phyloP scores from a whole-genome alignment of 2,329 filamentous ascomycete species.

The Chrysoporthe austroafricana region DNA sequence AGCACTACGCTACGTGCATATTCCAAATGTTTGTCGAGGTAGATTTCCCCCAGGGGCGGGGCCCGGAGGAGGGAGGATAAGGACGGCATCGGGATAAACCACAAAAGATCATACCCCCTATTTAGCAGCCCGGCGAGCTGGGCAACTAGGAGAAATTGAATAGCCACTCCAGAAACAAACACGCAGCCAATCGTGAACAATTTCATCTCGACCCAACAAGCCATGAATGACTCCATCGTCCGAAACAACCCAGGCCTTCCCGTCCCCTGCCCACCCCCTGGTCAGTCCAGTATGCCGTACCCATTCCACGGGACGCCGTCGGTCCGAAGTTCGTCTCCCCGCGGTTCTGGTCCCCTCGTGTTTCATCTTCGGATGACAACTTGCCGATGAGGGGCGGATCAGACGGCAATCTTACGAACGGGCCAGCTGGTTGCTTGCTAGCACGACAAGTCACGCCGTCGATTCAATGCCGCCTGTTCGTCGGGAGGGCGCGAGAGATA shows the following conservation, averaged over 20 bases:
- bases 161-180: not conserved
- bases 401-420: constrained; percentile 23
- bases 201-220: too few relatives aligned
- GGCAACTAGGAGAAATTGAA: not conserved
- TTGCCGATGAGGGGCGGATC: constrained; percentile 20
- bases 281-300: not conserved
- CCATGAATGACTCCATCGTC: not conserved
- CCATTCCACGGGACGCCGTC: not conserved
- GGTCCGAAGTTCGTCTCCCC: constrained; percentile 1
- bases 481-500: too few relatives aligned
- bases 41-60: not conserved
- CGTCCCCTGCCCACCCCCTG: not conserved
- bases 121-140: not conserved
- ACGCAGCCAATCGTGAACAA: not conserved
- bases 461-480: too few relatives aligned
- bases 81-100: not conserved
- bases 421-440: not conserved
- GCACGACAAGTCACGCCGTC: too few relatives aligned
- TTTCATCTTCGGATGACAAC: constrained; percentile 27
- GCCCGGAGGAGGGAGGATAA: not conserved
- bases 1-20: not conserved
- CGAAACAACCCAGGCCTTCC: not conserved
- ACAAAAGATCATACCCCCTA: not conserved
- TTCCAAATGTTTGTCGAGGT: not conserved
- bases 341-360: constrained; percentile 3